phyloP scores from a whole-genome alignment of 805 yeast genomes.

The Maudiozyma pseudohumilis region DNA sequence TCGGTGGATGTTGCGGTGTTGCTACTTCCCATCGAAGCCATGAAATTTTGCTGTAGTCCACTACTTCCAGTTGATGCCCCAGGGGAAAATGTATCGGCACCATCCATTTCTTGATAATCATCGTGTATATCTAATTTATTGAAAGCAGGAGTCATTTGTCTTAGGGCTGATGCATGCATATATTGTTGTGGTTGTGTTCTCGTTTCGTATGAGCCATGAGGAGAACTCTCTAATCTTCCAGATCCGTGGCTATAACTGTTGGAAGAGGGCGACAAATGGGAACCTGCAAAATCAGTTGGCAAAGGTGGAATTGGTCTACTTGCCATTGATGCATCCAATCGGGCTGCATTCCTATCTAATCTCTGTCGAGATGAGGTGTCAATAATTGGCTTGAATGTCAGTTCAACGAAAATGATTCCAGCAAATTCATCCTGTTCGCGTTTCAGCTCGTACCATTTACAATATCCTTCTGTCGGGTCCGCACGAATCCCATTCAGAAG shows the following conservation, averaged over 20 bases:
- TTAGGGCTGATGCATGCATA: slow-evolving; percentile 22
- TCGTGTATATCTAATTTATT: not conserved
- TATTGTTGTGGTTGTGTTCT: slow-evolving; percentile 5
- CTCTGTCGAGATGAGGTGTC: slow-evolving; percentile 8
- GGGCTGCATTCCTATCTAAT: slow-evolving; percentile 9
- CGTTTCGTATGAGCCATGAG: slow-evolving; percentile 22
- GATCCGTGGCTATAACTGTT: too few relatives aligned
- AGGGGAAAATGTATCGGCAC: slow-evolving; percentile 1
- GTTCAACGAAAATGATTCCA: slow-evolving; percentile 80
- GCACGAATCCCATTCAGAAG: slow-evolving; percentile 62
- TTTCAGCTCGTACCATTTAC: slow-evolving; percentile 69
- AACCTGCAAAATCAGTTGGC: slow-evolving; percentile 17
- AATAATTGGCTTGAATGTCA: slow-evolving; percentile 71
- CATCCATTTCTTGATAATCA: not conserved
- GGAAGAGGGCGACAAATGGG: not conserved
- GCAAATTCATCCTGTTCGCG: slow-evolving; percentile 60
- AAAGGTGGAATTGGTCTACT: slow-evolving; percentile 27
- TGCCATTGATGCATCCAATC: slow-evolving; percentile 21
- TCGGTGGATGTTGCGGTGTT: slow-evolving; percentile 16
- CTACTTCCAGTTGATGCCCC: not conserved
- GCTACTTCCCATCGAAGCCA: slow-evolving; percentile 20
- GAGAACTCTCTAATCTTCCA: not conserved
- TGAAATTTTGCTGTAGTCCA: slow-evolving; percentile 9
- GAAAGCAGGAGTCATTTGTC: slow-evolving; percentile 20
- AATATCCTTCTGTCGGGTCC: slow-evolving; percentile 64